These are phyloP conservation scores for Naematelia encephala DNA, from an alignment of 768 basidiomycete species.

Conservation along the genomic window DNA sequence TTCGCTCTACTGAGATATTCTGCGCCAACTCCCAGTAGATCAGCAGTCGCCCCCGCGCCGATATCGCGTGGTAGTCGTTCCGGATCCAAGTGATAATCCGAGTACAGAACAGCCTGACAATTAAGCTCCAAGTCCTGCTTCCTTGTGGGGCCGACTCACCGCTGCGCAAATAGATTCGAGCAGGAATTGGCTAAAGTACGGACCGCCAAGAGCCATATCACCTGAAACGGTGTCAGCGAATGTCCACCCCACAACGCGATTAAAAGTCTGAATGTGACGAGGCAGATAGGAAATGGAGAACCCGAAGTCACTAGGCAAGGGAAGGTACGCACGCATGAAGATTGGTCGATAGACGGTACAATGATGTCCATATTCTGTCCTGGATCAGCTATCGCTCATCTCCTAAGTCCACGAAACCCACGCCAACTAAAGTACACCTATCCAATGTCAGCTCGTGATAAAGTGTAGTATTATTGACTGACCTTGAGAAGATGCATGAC, in stretches of 20 bases:
- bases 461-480: neutral
- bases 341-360: slow-evolving; percentile 27
- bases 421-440: slow-evolving; percentile 25
- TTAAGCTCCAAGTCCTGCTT: neutral
- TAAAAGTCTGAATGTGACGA: too few species aligned
- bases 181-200: slow-evolving; percentile 25
- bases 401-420: slow-evolving; percentile 1
- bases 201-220: slow-evolving; percentile 29
- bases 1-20: slow-evolving; percentile 22
- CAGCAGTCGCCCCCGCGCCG: neutral
- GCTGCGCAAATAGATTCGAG: slow-evolving; percentile 23
- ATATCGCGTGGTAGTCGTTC: neutral
- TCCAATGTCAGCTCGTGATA: slow-evolving; percentile 5
- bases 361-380: slow-evolving; percentile 23
- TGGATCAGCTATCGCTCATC: neutral
- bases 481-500: slow-evolving; percentile 25
- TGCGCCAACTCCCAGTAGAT: slow-evolving; percentile 4
- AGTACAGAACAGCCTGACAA: slow-evolving; percentile 17
- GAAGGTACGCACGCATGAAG: slow-evolving; percentile 18
- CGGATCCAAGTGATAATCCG: slow-evolving; percentile 9
- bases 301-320: too few species aligned
- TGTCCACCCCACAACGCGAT: too few species aligned
- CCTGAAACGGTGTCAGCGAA: too few species aligned
- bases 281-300: too few species aligned
- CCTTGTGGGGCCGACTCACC: slow-evolving; percentile 2